Conservation (phyloP, 2,329 filamentous ascomycete species). For the Lecanicillium sp. region DNA sequence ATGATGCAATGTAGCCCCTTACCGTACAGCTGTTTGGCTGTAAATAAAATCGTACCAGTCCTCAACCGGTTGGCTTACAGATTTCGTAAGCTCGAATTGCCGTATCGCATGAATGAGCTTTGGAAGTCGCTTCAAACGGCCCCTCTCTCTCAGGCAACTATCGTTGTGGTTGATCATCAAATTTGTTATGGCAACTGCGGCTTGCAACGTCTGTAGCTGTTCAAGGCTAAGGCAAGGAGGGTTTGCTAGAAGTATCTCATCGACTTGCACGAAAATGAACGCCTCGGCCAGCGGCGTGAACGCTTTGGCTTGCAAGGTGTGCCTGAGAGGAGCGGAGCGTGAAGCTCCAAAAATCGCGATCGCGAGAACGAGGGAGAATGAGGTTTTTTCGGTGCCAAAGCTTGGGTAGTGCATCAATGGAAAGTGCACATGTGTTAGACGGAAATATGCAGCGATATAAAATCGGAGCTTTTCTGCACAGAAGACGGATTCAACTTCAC, state of each 20-base stretch:
- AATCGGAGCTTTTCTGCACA: neutral
- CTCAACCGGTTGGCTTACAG: neutral
- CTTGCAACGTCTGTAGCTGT: neutral
- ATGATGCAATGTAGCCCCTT: neutral
- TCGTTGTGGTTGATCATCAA: conserved; percentile 6
- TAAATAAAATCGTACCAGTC: neutral
- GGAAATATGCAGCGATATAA: neutral
- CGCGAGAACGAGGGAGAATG: neutral
- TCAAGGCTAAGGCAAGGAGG: neutral
- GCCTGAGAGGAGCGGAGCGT: neutral
- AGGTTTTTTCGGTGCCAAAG: neutral
- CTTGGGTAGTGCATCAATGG: neutral
- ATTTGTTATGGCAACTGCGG: neutral
- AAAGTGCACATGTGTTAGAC: neutral
- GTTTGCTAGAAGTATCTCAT: neutral
- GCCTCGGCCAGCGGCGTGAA: neutral
- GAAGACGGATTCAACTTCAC: neutral
- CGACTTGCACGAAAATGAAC: neutral
- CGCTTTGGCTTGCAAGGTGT: neutral
- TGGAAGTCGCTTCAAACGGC: neutral
- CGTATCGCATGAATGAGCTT: neutral
- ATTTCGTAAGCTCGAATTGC: neutral
- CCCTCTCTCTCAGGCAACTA: neutral
- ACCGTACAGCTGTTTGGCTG: neutral
- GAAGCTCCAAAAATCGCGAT: neutral